Percentiles rank a stretch among this genome's conserved stretches.
Conservation (phyloP, 1,284 basidiomycete species). For the Sanghuangporus sanghuang region DNA sequence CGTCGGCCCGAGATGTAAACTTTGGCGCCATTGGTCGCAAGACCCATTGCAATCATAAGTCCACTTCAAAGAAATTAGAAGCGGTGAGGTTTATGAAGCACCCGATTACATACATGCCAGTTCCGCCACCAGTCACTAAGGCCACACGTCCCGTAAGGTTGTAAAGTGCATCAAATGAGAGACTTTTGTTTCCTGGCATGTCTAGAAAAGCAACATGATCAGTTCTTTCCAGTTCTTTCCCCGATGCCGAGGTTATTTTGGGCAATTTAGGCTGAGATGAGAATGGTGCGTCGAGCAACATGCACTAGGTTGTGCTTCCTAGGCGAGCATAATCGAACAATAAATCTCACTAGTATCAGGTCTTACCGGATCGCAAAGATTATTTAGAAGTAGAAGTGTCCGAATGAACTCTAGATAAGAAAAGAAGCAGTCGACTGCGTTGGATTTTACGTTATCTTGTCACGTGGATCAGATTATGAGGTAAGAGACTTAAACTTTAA, state of each 20-base stretch:
- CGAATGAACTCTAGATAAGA: too few relatives aligned
- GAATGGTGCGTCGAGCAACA: too few relatives aligned
- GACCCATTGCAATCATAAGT: slow-evolving; percentile 33
- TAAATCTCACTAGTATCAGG: too few relatives aligned
- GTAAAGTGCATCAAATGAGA: slow-evolving; percentile 16
- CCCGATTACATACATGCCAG: slow-evolving; percentile 25
- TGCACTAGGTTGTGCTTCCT: too few relatives aligned
- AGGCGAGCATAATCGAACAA: too few relatives aligned
- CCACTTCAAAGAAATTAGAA: slow-evolving; percentile 21
- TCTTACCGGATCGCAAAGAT: too few relatives aligned
- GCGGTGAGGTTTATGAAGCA: not conserved
- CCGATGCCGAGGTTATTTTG: not conserved
- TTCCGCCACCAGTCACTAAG: slow-evolving; percentile 31
- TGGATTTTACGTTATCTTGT: too few relatives aligned
- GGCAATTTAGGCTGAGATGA: not conserved
- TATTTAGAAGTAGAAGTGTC: too few relatives aligned
- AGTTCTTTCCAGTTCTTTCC: not conserved
- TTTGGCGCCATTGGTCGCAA: slow-evolving; percentile 33
- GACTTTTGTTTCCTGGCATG: not conserved
- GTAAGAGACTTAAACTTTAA: too few relatives aligned
- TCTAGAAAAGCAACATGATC: not conserved
- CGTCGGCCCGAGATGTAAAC: slow-evolving; percentile 31
- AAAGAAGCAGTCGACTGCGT: too few relatives aligned
- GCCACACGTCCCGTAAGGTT: slow-evolving; percentile 25
- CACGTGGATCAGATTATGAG: not conserved